A percentile compares a stretch with the other conserved stretches of the same genome.
phyloP scores from a whole-genome alignment of 495 filamentous ascomycete genomes.

The Annulohypoxylon moriforme region DNA sequence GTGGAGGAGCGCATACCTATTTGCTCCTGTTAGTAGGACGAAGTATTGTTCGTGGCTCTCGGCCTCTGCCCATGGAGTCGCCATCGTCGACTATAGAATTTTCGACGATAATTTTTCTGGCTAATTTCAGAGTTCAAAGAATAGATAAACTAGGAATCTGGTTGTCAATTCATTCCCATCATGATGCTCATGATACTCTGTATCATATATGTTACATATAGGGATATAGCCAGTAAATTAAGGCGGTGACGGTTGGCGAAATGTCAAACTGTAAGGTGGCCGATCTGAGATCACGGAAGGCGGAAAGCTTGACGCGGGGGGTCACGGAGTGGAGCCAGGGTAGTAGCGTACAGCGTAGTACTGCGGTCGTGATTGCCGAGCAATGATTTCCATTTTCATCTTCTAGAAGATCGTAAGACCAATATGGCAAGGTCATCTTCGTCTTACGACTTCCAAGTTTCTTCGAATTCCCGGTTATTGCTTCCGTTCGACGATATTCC shows the following conservation, averaged over 20 bases:
- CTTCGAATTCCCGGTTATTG: neutral
- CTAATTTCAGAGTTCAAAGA: no score
- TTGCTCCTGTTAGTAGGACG: slow-evolving; percentile 78
- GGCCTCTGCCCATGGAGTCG: slow-evolving; percentile 64
- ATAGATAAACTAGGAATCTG: neutral
- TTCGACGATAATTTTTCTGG: neutral
- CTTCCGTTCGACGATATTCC: neutral
- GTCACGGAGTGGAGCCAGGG: neutral
- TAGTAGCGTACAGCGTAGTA: neutral
- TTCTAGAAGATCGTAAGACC: slow-evolving; percentile 7
- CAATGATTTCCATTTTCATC: slow-evolving; percentile 4
- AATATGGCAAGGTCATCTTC: neutral
- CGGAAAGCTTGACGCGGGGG: slow-evolving; percentile 12
- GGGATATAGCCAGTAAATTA: slow-evolving; percentile 8
- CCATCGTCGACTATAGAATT: slow-evolving; percentile 43
- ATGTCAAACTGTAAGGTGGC: neutral
- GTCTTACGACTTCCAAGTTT: neutral
- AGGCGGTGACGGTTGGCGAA: slow-evolving; percentile 37
- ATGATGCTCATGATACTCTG: neutral
- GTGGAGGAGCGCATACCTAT: slow-evolving; percentile 64
- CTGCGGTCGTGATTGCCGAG: neutral
- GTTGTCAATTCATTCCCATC: neutral
- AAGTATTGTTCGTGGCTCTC: slow-evolving; percentile 59
- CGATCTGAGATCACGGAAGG: slow-evolving; percentile 21
- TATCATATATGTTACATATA: neutral